Evolutionary conservation across 2,329 filamentous ascomycete genomes (phyloP), one percentile per base, ranked within the genome.

Genomic region (Diaporthe destruens): DNA sequence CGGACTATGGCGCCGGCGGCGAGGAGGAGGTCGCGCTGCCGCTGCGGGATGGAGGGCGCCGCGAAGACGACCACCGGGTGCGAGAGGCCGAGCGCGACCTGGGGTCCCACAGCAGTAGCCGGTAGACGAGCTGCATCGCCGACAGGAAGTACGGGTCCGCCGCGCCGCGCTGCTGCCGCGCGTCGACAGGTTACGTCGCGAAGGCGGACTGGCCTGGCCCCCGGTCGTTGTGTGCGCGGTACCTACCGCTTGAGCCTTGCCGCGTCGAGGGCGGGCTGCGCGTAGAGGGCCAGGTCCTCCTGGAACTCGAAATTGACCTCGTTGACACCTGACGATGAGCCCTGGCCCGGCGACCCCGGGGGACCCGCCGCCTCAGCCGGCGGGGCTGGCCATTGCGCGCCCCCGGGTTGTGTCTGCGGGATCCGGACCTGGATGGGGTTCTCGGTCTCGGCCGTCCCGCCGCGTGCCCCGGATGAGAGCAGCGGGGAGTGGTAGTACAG

Each of bases 131-230:
- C 57, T 74, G 72, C 72, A 72, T 71, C n/a, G 72, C 72, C 2
- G 72, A 72, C 25, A 74, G 65, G 66, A 74, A 74, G 70, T 74
- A 74, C 5, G 72, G 72, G 59, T 74, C 72, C 51, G 71, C 65
- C 39, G 70, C 51, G 71, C 65, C 39, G 70, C 39, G 39, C 32
- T 72, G 70, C 61, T 72, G 70, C 70, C 71, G 56, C 72, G 72
- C 69, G 71, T 74, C 20, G 72, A 72, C 23, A 74, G 70, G 54
- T 74, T 74, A 74, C 32, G 72, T 74, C 29, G 65, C 72, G 66
- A 65, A 74, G 70, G 72, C 72, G 34, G 32, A 54, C 44, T 74
- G 72, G 32, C 70, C 70, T 7, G 70, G 36, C 20, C 72, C 72
- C 51, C 65, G 72, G 57, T 74, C 72, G 70, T 74, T 72, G 65